Percentiles rank a stretch among this genome's conserved stretches.
Conservation (phyloP, 257 asterid species). For the Solanum chilense region DNA sequence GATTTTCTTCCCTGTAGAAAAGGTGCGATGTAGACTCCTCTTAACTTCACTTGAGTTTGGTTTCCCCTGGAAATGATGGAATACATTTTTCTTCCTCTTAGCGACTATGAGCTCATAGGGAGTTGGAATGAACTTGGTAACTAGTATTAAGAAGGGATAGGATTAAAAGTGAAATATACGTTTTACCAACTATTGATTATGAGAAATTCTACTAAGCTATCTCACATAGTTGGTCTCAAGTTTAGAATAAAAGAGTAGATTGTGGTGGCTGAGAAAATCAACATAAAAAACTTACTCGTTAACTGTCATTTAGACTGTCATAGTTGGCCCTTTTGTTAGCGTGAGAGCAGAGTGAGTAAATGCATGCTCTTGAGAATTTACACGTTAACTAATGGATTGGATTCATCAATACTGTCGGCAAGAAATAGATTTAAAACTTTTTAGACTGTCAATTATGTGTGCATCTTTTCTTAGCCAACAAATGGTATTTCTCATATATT, state of each 20-base stretch:
- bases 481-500: no score
- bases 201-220: not conserved
- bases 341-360: not conserved
- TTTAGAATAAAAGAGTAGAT: not conserved
- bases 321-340: not conserved
- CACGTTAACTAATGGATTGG: no score
- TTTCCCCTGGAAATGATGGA: no score
- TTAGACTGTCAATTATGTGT: not conserved
- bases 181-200: not conserved
- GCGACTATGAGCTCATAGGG: not conserved
- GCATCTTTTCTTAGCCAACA: not conserved
- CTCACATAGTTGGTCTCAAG: not conserved
- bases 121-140: not conserved
- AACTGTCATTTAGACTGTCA: not conserved
- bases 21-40: no score
- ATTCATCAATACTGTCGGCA: no score
- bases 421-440: no score
- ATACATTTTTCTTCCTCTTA: no score
- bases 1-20: no score
- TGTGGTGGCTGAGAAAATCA: not conserved
- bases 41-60: no score
- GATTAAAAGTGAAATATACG: not conserved
- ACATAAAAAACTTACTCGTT: not conserved
- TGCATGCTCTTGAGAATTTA: not conserved
- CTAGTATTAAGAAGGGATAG: not conserved